phyloP scores from a whole-genome alignment of 108 stramenopile genomes.

The Skeletonema tropicum region DNA sequence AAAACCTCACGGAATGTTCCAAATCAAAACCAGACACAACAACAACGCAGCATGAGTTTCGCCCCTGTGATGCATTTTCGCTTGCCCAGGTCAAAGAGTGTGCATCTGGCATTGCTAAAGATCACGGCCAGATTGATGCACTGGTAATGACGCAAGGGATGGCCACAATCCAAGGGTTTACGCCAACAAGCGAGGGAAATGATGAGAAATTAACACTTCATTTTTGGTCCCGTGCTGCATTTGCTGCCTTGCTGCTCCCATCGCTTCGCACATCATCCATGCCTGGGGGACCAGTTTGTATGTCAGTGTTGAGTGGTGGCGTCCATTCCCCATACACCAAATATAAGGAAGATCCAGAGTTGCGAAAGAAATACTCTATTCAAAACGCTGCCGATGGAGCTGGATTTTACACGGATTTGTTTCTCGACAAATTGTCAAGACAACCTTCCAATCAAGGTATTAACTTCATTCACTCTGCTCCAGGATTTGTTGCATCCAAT shows the following conservation, averaged over 20 bases:
- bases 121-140: slow-evolving; percentile 46
- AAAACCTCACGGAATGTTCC: slow-evolving; percentile 23
- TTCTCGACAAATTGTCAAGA: slow-evolving; percentile 54
- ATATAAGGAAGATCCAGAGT: slow-evolving; percentile 46
- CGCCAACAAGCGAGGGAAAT: slow-evolving; percentile 60
- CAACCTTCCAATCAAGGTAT: slow-evolving; percentile 16
- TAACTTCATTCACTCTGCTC: slow-evolving; percentile 56
- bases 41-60: slow-evolving; percentile 35
- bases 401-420: slow-evolving; percentile 66
- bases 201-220: slow-evolving; percentile 65
- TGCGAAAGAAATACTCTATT: slow-evolving; percentile 50
- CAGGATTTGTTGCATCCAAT: slow-evolving; percentile 61
- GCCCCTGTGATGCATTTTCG: slow-evolving; percentile 52
- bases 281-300: slow-evolving; percentile 40
- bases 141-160: slow-evolving; percentile 75
- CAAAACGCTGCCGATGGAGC: slow-evolving; percentile 69
- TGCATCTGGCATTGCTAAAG: slow-evolving; percentile 32
- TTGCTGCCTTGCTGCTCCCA: slow-evolving; percentile 37
- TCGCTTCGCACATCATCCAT: slow-evolving; percentile 28
- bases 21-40: not conserved
- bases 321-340: slow-evolving; percentile 57
- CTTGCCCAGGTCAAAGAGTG: slow-evolving; percentile 45
- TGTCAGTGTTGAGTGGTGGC: slow-evolving; percentile 59
- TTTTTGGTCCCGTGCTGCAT: slow-evolving; percentile 46
- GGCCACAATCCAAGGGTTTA: slow-evolving; percentile 62